A percentile compares a stretch with the other conserved stretches of the same genome.
Conservation (phyloP, 345 rosid species). For the Mangifera indica region DNA sequence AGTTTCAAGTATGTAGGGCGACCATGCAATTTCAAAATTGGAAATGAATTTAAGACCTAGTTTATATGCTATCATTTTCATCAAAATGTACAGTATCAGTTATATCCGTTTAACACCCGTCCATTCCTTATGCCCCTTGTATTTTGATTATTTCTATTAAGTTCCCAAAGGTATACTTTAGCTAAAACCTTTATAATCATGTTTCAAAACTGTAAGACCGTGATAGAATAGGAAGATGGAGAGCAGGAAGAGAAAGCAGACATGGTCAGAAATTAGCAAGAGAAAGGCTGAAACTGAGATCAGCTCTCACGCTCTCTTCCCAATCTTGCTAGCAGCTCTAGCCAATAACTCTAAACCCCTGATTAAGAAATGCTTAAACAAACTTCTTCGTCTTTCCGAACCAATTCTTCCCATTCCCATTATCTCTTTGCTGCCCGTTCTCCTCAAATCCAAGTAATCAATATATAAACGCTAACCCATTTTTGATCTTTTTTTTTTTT, state of each 20-base stretch:
- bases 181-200: too few species aligned
- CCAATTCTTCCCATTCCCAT: slow-evolving; percentile 24
- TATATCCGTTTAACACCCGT: too few species aligned
- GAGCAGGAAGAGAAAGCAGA: not conserved
- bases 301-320: slow-evolving; percentile 20
- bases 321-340: slow-evolving; percentile 39
- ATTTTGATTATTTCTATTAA: too few species aligned
- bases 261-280: slow-evolving; percentile 18
- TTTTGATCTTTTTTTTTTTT: too few species aligned
- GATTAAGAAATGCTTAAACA: slow-evolving; percentile 33
- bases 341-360: slow-evolving; percentile 9
- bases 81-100: too few species aligned
- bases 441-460: slow-evolving; percentile 40
- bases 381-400: slow-evolving; percentile 23
- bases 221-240: not conserved
- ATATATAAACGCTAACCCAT: not conserved
- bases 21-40: too few species aligned
- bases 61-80: too few species aligned
- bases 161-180: too few species aligned
- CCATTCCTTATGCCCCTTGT: too few species aligned
- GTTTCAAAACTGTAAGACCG: too few species aligned
- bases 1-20: too few species aligned
- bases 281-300: not conserved
- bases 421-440: slow-evolving; percentile 42
- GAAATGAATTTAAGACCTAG: too few species aligned